These are phyloP conservation scores for Aspergillus udagawae DNA, from an alignment of 2,329 filamentous ascomycete genomes.

Conservation along the genomic window DNA sequence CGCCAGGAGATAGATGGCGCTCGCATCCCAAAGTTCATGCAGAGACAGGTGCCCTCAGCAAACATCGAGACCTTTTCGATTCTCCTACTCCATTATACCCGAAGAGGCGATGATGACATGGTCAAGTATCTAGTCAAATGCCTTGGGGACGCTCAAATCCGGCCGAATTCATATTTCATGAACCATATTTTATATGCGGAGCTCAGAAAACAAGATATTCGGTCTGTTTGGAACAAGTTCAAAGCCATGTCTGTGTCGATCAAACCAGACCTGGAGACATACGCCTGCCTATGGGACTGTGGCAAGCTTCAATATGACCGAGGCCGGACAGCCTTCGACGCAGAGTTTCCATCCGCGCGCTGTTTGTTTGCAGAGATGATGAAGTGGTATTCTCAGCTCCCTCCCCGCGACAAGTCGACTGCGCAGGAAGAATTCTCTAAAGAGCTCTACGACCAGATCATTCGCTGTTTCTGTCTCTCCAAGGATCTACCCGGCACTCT, in stretches of 20 bases:
- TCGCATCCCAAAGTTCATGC: slow-evolving; percentile 37
- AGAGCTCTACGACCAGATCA: slow-evolving; percentile 50
- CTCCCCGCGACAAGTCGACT: slow-evolving; percentile 23
- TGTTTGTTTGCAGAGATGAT: slow-evolving; percentile 49
- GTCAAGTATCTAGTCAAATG: slow-evolving; percentile 60
- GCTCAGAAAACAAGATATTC: slow-evolving; percentile 55
- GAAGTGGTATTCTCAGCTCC: slow-evolving; percentile 38
- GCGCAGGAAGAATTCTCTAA: slow-evolving; percentile 40
- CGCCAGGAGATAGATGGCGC: slow-evolving; percentile 20
- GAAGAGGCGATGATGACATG: slow-evolving; percentile 55
- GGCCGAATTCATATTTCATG: slow-evolving; percentile 69
- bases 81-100: slow-evolving; percentile 67
- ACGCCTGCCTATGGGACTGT: slow-evolving; percentile 61
- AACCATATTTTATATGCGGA: slow-evolving; percentile 71
- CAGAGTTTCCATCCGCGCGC: slow-evolving; percentile 43
- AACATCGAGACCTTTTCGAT: slow-evolving; percentile 76
- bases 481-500: slow-evolving; percentile 48
- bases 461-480: slow-evolving; percentile 49
- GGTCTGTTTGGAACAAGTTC: slow-evolving; percentile 56
- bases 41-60: slow-evolving; percentile 52
- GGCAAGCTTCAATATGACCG: slow-evolving; percentile 47
- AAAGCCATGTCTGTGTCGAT: slow-evolving; percentile 51
- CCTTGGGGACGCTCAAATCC: slow-evolving; percentile 61
- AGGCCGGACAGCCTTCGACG: slow-evolving; percentile 43
- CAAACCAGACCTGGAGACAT: slow-evolving; percentile 64